Evolutionary conservation across 495 filamentous ascomycete genomes (phyloP), one percentile per base, ranked within the genome.

Genomic region (Penicillium ochrochloron): DNA sequence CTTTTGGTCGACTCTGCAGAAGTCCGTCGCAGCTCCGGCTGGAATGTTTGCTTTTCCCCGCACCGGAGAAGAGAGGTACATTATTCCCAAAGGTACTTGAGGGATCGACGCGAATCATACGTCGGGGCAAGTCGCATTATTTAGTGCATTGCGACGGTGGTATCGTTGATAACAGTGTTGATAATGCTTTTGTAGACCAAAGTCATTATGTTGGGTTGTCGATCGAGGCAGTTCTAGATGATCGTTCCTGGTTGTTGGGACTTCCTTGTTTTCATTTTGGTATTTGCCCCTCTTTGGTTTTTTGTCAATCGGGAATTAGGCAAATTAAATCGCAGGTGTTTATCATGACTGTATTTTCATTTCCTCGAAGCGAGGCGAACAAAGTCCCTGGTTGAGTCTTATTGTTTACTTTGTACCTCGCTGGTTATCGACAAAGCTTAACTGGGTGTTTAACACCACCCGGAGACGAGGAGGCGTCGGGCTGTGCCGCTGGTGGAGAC

Each of bases 31-130:
- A 60, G 42, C 8, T 51, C 31, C 33, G 27, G 44, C 10, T 27
- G 27, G 57, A 29, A 59, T 54, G 23, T 29, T 50, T 34, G 11
- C 48, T 72, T 57, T 72, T 57, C 68, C 67, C 67, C 67, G 67
- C 70, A 70, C 64, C 65, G 52, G 31, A 33, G 31, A 64, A 42
- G 64, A 62, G 39, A 42, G 39, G 39, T 15, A 27, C 25, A 27
- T 10, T 2, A 8, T 19, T 48, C 9, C 21, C 21, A 14, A 5
- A 48, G 25, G 23, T 57, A 54, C 64, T 31, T 54, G 42, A n/a
- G 17, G 21, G 61, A 63, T 65, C 58, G 53, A 60, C 59, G 33
- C 19, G 51, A 55, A 69, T 63, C 58, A 33, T 41, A 60, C 55
- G 48, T 66, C 55, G 60, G 67, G 64, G 64, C 37, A 63, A 54